A percentile compares a stretch with the other conserved stretches of the same genome.
These are phyloP conservation scores for Rhizophora apiculata DNA, from an alignment of 345 rosid genomes.

Conservation along the genomic window DNA sequence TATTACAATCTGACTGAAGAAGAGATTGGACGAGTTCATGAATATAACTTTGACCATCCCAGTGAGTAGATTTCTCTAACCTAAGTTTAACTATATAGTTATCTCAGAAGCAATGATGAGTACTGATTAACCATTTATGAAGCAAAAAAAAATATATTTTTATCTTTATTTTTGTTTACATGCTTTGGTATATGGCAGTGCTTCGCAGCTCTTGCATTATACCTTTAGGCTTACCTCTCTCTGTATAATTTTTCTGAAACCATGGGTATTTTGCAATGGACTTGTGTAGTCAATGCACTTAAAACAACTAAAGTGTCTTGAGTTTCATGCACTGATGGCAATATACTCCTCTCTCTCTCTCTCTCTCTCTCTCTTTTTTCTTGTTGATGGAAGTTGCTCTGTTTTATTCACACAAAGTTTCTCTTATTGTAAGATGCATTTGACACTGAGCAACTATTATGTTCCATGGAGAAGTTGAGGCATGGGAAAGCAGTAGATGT, in stretches of 20 bases:
- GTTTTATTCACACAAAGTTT: slow-evolving; percentile 16
- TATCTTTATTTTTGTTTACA: neutral
- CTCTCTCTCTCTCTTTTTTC: too few relatives aligned
- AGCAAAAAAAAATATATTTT: too few relatives aligned
- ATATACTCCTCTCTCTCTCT: neutral
- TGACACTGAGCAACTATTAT: slow-evolving; percentile 70
- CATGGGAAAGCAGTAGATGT: slow-evolving; percentile 87
- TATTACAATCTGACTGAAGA: slow-evolving; percentile 85
- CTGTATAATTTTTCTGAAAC: neutral
- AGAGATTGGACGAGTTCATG: slow-evolving; percentile 82
- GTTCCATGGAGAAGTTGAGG: slow-evolving; percentile 83
- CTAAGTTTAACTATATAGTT: neutral
- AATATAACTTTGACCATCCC: slow-evolving; percentile 99
- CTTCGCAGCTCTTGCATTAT: neutral
- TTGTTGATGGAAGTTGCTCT: neutral
- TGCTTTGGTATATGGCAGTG: neutral
- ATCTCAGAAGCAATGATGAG: neutral
- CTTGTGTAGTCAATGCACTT: neutral
- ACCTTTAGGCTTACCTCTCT: neutral
- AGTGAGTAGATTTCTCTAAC: slow-evolving; percentile 56
- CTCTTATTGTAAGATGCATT: slow-evolving; percentile 74
- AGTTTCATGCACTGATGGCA: neutral
- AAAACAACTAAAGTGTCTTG: neutral
- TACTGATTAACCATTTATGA: too few relatives aligned
- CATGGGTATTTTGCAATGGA: neutral